Evolutionary conservation across 129 eudicot species (phyloP), one percentile per base, ranked within the genome.

Genomic region (Cynara cardunculus): DNA sequence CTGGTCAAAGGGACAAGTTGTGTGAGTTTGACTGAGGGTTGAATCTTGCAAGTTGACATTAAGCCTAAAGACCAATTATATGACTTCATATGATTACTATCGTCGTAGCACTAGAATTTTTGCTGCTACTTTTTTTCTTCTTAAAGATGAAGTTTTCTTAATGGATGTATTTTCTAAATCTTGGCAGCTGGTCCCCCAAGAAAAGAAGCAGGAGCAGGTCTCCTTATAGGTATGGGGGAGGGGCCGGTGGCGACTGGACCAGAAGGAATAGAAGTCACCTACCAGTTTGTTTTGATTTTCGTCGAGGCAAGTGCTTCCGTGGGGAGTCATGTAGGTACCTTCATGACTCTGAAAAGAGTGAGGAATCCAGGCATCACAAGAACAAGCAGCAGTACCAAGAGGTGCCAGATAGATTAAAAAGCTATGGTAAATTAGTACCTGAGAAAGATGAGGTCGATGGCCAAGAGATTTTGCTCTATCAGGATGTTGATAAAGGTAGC

Each of bases 121-220:
- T 44, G 62, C 25, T 7, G 24, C 13, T 8, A 39, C 10, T 5
- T 56, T 56, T 56, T 46, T 56, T 18, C 56, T 34, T 41, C 65
- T 49, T 56, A 56, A 56, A 19, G 25, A n/a, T 56, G 10, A 22
- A 66, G 14, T 32, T 65, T 32, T 28, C 28, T 9, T 27, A 13
- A 31, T 8, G 69, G 11, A 61, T 74, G 71, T 73, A 5, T 78
- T 32, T 25, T 41, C 25, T 37, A 62, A 79, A 25, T 77, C 22
- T 41, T 28, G 79, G 39, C 88, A 94, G 99, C 88, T 78, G 93
- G 86, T 92, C 97, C 46, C 99, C 99, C 37, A 90, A 77, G 84
- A 92, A 81, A 73, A 90, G 90, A 87, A 87, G 93, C 85, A 89
- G 97, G 87, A 92, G 96, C 88, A 89, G 89, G 78, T 92, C 97